These are phyloP conservation scores for Naganishia antarctica DNA, from an alignment of 768 basidiomycete species.

Conservation along the genomic window DNA sequence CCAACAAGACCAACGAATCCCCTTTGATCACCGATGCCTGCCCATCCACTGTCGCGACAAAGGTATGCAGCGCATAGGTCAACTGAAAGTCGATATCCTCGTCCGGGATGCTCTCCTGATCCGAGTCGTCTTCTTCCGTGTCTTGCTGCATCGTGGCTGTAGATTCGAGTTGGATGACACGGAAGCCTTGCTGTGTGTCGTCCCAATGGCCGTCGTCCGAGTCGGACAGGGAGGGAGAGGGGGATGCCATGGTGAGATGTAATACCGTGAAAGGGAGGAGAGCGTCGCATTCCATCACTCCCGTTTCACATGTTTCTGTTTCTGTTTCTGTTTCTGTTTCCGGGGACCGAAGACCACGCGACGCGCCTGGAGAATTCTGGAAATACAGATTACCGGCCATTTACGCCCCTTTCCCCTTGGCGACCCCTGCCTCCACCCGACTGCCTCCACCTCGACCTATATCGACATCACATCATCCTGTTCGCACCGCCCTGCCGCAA, in stretches of 20 bases:
- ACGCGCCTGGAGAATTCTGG: not conserved
- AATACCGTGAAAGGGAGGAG: not conserved
- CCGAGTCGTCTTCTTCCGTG: conserved; percentile 54
- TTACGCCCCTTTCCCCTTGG: no score
- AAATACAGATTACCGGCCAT: no score
- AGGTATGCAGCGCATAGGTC: conserved; percentile 63
- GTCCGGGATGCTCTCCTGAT: conserved; percentile 45
- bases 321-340: no score
- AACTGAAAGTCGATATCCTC: conserved; percentile 49
- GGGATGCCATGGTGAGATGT: not conserved
- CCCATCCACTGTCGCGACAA: conserved; percentile 95
- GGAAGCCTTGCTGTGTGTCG: conserved; percentile 17
- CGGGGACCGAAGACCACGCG: no score
- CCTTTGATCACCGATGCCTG: conserved; percentile 99
- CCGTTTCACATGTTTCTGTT: conserved; percentile 6
- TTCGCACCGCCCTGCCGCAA: not conserved
- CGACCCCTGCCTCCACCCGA: not conserved
- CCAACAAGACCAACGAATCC: conserved; percentile 90
- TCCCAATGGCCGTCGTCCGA: conserved; percentile 59
- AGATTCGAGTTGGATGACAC: conserved; percentile 50
- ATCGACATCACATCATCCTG: not conserved
- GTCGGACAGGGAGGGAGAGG: conserved; percentile 32
- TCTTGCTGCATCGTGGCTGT: conserved; percentile 52
- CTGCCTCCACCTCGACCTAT: not conserved
- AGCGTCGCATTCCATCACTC: not conserved